Evolutionary conservation across 139 green algal species (phyloP), one percentile per base, ranked within the genome.

Genomic region (Pseudopediastrum boryanum): DNA sequence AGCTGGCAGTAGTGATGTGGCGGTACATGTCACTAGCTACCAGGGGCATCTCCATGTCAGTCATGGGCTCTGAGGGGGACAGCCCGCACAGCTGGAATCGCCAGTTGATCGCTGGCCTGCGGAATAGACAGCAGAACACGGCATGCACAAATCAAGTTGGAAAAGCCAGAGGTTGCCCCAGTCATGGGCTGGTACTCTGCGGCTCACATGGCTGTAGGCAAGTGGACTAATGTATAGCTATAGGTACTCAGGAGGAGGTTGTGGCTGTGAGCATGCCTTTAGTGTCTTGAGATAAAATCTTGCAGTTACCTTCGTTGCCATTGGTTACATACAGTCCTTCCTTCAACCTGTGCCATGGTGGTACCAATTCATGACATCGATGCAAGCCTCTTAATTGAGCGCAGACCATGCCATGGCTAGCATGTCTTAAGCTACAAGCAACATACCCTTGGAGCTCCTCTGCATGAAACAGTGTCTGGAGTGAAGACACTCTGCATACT

Each of bases 11-110:
- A 12, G 13, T 46, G 19, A 78, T 27, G 51, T 78, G 71, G 21
- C 58, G 25, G 52, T 67, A 38, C 33, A 78, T 35, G 36, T 78
- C 71, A 9, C 2, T 39, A 23, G 71, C 50, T 5, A 78, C 71
- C 51, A 78, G 36, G 3, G 71, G 71, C 71, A 78, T 78, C 36
- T 52, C 71, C 71, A 78, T 78, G 50, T 38, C 71, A 19, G 71
- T 78, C 21, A 78, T 51, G 8, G 71, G 71, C 25, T 78, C 71
- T 6, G 19, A 38, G 50, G 27, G 31, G 33, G 44, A 41, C 1
- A 62, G 19, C 13, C 71, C 71, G 6, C 39, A 27, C 51, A 78
- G 71, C 71, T 78, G 27, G 36, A 78, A 78, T 35, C 13, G 44
- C 52, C 50, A 66, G 71, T 62, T 78, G 52, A 78, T 78, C 38